Conservation (phyloP, 352 stramenopile species). For the Pythium periplocum region DNA sequence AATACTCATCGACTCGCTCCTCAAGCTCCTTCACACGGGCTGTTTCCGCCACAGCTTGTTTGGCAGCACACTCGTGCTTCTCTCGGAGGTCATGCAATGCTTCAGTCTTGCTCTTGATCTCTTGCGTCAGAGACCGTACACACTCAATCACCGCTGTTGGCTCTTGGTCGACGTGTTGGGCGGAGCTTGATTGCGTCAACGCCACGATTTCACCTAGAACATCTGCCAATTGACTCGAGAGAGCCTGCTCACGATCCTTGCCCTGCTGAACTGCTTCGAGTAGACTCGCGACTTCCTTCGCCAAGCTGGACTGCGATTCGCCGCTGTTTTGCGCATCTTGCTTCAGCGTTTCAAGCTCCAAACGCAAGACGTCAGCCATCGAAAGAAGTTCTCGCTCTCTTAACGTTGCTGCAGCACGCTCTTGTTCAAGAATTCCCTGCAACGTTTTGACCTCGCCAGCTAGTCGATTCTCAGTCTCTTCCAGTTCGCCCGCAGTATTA, state of each 20-base stretch:
- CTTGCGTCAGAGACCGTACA: background rate
- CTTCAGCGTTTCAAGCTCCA: conserved; percentile 3
- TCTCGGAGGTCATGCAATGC: conserved; percentile 6
- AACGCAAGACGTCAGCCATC: conserved; percentile 5
- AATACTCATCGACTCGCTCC: conserved; percentile 3
- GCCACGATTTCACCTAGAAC: too few species aligned
- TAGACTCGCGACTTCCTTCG: conserved; percentile 1
- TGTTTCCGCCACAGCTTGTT: conserved; percentile 1
- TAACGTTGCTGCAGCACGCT: conserved; percentile 4
- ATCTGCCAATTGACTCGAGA: too few species aligned
- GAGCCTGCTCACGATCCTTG: too few species aligned
- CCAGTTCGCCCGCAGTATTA: conserved; percentile 7
- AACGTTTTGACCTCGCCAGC: background rate
- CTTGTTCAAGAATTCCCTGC: conserved; percentile 6
- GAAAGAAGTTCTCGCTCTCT: conserved; percentile 6
- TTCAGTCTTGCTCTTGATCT: background rate
- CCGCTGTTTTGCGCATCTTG: background rate
- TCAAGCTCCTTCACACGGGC: conserved; percentile 5
- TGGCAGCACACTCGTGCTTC: conserved; percentile 5
- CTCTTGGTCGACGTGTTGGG: too few species aligned
- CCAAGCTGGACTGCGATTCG: background rate
- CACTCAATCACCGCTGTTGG: background rate
- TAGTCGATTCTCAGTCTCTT: conserved; percentile 1
- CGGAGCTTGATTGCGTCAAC: too few species aligned
- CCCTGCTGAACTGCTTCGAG: background rate